Evolutionary conservation across 768 basidiomycete genomes (phyloP).

Genomic region (Russula vinacea): DNA sequence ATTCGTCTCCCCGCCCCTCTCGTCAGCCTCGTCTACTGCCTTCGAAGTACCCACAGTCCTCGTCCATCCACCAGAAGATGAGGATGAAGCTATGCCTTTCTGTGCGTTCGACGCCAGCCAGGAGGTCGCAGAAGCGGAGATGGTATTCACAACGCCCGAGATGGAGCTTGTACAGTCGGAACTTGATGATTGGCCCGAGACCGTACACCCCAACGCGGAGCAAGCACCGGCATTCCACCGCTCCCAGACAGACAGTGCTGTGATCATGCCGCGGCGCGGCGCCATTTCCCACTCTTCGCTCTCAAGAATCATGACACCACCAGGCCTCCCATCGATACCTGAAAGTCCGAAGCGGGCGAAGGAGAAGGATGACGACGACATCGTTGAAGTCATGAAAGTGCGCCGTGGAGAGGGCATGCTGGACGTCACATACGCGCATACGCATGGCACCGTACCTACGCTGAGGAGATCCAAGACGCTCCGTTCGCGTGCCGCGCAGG

Average conservation of each 20-base stretch:
- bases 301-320: background rate
- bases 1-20: slow-evolving; percentile 33
- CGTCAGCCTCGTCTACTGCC: slow-evolving; percentile 32
- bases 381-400: slow-evolving; percentile 40
- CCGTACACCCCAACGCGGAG: slow-evolving; percentile 31
- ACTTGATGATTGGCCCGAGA: slow-evolving; percentile 34
- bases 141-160: slow-evolving; percentile 34
- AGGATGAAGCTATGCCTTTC: slow-evolving; percentile 40
- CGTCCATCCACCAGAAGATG: slow-evolving; percentile 41
- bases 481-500: slow-evolving; percentile 37
- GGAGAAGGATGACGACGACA: slow-evolving; percentile 34
- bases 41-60: slow-evolving; percentile 38
- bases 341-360: slow-evolving; percentile 25
- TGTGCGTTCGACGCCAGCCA: slow-evolving; percentile 37
- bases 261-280: slow-evolving; percentile 35
- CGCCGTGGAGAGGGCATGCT: slow-evolving; percentile 35
- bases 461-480: slow-evolving; percentile 38
- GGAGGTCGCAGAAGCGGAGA: slow-evolving; percentile 23
- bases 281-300: slow-evolving; percentile 26
- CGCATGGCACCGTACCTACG: slow-evolving; percentile 21
- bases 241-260: slow-evolving; percentile 30
- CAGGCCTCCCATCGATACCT: slow-evolving; percentile 16
- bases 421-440: slow-evolving; percentile 30
- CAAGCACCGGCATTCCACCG: slow-evolving; percentile 36
- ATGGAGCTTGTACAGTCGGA: slow-evolving; percentile 35